These are phyloP conservation scores for Tolypocladium capitatum DNA, from an alignment of 2,329 filamentous ascomycete species.

Conservation along the genomic window DNA sequence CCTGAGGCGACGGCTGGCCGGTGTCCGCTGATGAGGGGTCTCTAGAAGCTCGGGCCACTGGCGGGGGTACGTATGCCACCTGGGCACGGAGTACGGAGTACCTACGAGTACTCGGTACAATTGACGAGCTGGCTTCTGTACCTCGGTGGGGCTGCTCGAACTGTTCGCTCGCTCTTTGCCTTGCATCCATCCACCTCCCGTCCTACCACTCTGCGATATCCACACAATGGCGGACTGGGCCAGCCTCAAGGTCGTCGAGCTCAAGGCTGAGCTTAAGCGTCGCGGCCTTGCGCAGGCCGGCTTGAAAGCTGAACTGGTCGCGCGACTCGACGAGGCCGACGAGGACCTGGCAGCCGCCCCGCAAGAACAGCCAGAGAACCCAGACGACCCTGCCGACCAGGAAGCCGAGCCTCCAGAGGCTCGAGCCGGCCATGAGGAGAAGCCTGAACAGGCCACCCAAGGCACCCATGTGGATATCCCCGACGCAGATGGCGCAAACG, in stretches of 20 bases:
- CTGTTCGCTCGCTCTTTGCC: too few species aligned
- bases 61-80: not conserved
- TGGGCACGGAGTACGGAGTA: too few species aligned
- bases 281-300: constrained; percentile 57
- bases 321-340: constrained; percentile 37
- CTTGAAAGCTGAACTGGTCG: constrained; percentile 58
- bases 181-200: not conserved
- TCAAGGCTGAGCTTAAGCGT: constrained; percentile 61
- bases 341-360: constrained; percentile 6
- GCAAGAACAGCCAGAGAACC: not conserved
- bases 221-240: constrained; percentile 37
- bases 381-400: not conserved
- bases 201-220: not conserved
- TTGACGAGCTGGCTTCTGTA: too few species aligned
- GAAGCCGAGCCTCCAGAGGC: not conserved
- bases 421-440: not conserved
- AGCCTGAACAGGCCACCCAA: not conserved
- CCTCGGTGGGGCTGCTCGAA: not conserved
- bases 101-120: too few species aligned
- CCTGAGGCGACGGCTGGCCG: too few species aligned
- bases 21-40: not conserved
- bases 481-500: not conserved
- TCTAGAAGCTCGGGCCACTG: not conserved
- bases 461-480: not conserved
- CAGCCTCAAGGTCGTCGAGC: constrained; percentile 58